A percentile compares a stretch with the other conserved stretches of the same genome.
Conservation (phyloP, 1,284 basidiomycete genomes). For the Caloboletus inedulis region DNA sequence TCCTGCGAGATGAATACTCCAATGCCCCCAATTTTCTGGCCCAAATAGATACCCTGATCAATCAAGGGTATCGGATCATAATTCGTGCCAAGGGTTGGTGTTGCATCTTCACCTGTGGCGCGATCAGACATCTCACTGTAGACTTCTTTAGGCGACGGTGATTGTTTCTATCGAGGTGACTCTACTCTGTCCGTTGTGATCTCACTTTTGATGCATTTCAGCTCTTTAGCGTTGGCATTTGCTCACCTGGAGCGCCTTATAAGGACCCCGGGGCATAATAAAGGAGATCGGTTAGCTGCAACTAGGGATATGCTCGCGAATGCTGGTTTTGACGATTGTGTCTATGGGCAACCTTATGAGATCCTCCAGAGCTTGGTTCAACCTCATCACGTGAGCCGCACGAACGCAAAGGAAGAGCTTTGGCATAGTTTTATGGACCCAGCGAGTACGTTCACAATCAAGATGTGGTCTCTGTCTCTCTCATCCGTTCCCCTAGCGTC, state of each 20-base stretch:
- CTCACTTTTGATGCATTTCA: constrained; percentile 32
- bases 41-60: constrained; percentile 63
- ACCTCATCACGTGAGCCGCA: constrained; percentile 37
- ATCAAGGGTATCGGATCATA: constrained; percentile 57
- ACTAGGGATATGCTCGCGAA: constrained; percentile 55
- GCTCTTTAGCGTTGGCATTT: constrained; percentile 61
- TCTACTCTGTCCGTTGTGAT: constrained; percentile 7
- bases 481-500: constrained; percentile 44
- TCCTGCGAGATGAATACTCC: constrained; percentile 64
- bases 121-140: constrained; percentile 10
- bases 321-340: constrained; percentile 65
- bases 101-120: constrained; percentile 34
- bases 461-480: not conserved
- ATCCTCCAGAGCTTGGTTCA: constrained; percentile 43
- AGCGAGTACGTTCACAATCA: constrained; percentile 43
- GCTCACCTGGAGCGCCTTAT: constrained; percentile 63
- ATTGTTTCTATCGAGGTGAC: constrained; percentile 78
- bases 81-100: constrained; percentile 64
- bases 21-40: constrained; percentile 53
- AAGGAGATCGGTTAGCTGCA: constrained; percentile 50
- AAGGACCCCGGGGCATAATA: constrained; percentile 39
- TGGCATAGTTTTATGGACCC: constrained; percentile 54
- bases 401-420: constrained; percentile 15
- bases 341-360: constrained; percentile 57
- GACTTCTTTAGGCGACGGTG: constrained; percentile 58